Conservation (phyloP, 352 stramenopile species). For the Phytophthora parvispora region DNA sequence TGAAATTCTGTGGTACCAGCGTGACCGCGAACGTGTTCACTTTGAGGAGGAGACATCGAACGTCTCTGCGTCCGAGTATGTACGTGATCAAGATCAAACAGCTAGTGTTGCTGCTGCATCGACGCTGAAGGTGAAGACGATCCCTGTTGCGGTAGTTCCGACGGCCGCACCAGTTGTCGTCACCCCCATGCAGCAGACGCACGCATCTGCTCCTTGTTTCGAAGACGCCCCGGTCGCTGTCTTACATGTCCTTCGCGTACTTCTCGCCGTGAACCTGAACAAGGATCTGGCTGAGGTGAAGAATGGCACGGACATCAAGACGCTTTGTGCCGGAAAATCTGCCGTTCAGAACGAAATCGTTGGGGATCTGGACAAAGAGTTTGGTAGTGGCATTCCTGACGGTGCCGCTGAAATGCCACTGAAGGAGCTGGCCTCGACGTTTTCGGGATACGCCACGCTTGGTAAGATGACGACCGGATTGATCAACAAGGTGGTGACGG, state of each 20-base stretch:
- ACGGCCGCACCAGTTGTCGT: conserved; percentile 36
- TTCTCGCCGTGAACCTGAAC: conserved; percentile 81
- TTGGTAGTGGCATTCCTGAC: conserved; percentile 73
- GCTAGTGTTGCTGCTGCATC: conserved; percentile 48
- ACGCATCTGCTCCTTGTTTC: conserved; percentile 25
- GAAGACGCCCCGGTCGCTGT: conserved; percentile 74
- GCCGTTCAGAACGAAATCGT: conserved; percentile 92
- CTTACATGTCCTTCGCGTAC: conserved; percentile 78
- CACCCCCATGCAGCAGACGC: conserved; percentile 30
- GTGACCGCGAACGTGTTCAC: conserved; percentile 83
- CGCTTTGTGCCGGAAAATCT: conserved; percentile 85
- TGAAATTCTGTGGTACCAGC: conserved; percentile 89
- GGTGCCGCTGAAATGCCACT: conserved; percentile 80
- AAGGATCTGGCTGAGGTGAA: conserved; percentile 78
- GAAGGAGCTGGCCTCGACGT: conserved; percentile 75
- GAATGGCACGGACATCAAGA: conserved; percentile 82
- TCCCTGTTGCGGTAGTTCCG: conserved; percentile 37
- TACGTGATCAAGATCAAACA: too few species aligned
- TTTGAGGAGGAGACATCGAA: conserved; percentile 78
- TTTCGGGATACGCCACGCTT: conserved; percentile 74
- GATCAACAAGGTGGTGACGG: conserved; percentile 80
- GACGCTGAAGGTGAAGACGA: conserved; percentile 41
- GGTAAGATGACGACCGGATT: conserved; percentile 74
- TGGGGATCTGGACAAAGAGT: conserved; percentile 90
- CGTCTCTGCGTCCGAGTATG: conserved; percentile 76